phyloP scores from a whole-genome alignment of 768 basidiomycete genomes.

The Termitomyces sp. region DNA sequence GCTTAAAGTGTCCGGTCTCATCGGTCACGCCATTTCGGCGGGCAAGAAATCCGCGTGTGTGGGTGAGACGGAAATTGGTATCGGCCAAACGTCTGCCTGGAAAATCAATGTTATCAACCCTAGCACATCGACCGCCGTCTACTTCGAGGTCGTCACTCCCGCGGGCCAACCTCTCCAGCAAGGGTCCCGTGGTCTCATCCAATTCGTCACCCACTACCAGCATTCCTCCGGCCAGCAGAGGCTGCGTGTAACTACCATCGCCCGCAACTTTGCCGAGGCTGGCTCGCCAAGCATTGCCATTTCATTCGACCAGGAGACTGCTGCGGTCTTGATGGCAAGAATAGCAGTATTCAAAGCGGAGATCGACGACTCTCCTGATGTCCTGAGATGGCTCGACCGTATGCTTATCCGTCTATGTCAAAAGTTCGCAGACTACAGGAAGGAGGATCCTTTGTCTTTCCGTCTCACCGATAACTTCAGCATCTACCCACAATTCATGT shows the following conservation, averaged over 20 bases:
- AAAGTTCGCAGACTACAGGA: slow-evolving; percentile 98
- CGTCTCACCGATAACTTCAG: slow-evolving; percentile 92
- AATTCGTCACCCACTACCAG: slow-evolving; percentile 98
- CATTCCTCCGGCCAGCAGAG: slow-evolving; percentile 94
- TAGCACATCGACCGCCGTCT: slow-evolving; percentile 83
- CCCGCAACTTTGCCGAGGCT: slow-evolving; percentile 95
- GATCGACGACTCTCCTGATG: slow-evolving; percentile 96
- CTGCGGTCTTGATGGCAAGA: slow-evolving; percentile 96
- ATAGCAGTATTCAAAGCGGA: slow-evolving; percentile 99
- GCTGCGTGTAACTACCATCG: slow-evolving; percentile 95
- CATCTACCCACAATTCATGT: slow-evolving; percentile 99
- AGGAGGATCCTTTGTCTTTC: slow-evolving; percentile 95
- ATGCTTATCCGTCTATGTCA: slow-evolving; percentile 99
- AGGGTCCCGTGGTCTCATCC: slow-evolving; percentile 89
- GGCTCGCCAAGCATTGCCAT: slow-evolving; percentile 91
- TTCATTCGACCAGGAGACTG: slow-evolving; percentile 96
- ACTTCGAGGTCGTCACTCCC: slow-evolving; percentile 98
- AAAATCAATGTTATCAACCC: slow-evolving; percentile 90
- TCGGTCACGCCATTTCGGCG: slow-evolving; percentile 95
- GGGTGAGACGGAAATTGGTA: slow-evolving; percentile 98
- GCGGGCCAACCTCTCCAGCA: slow-evolving; percentile 89
- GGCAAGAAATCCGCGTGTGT: slow-evolving; percentile 96
- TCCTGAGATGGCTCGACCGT: slow-evolving; percentile 93
- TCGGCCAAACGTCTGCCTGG: slow-evolving; percentile 98
- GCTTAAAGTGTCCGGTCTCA: slow-evolving; percentile 95